Percentiles rank a stretch among this genome's conserved stretches.
Evolutionary conservation across 306 rosid species (phyloP).

Genomic region (Rosa chinensis): DNA sequence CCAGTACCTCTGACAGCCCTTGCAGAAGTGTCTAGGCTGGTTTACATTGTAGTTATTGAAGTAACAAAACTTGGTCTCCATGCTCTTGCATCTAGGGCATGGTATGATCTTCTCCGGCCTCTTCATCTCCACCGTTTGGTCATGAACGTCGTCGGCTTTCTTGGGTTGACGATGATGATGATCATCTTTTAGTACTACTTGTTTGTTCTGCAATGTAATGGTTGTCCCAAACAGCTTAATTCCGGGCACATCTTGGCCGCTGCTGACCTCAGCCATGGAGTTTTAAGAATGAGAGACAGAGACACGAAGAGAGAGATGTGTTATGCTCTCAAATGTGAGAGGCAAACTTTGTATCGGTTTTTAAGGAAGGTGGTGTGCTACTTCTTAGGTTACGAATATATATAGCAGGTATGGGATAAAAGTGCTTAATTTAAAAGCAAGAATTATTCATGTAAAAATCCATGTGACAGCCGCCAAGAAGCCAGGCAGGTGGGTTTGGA

Average conservation of each 20-base stretch:
- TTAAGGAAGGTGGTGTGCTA: constrained; percentile 6
- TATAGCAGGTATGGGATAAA: constrained; percentile 22
- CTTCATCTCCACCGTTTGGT: constrained; percentile 46
- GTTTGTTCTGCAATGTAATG: constrained; percentile 44
- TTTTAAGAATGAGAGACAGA: constrained; percentile 1
- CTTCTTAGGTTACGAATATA: neutral
- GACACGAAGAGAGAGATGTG: neutral
- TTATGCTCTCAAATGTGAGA: neutral
- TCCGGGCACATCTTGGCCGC: constrained; percentile 46
- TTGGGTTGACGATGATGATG: constrained; percentile 1
- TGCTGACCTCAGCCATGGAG: constrained; percentile 48
- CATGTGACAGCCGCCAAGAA: constrained; percentile 36
- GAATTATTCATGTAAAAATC: constrained; percentile 14
- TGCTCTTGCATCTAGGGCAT: constrained; percentile 93
- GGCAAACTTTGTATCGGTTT: neutral
- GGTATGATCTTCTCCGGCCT: constrained; percentile 67
- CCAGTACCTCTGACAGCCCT: constrained; percentile 91
- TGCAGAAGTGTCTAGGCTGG: constrained; percentile 92
- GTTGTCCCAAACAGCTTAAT: constrained; percentile 83
- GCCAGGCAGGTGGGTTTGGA: constrained; percentile 29
- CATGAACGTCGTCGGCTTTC: constrained; percentile 21
- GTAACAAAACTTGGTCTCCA: constrained; percentile 94
- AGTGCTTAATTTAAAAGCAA: constrained; percentile 21
- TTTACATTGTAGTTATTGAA: constrained; percentile 92
- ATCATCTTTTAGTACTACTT: constrained; percentile 36